phyloP scores from a whole-genome alignment of 2,329 filamentous ascomycete species.

The Sclerotinia sclerotiorum region DNA sequence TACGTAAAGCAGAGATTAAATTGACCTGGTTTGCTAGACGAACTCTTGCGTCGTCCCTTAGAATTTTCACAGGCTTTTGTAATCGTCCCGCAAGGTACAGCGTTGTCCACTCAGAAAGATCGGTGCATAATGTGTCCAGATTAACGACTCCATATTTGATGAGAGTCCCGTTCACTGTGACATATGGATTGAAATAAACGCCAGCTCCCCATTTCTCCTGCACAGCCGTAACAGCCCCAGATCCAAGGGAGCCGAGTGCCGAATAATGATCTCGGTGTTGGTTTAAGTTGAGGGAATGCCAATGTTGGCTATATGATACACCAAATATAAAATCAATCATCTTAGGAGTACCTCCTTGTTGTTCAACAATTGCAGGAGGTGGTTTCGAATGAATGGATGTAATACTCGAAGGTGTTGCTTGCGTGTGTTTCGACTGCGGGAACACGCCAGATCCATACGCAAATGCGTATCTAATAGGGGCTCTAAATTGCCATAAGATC shows the following conservation, averaged over 20 bases:
- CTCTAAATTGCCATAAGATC: conserved; percentile 86
- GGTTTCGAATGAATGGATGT: conserved; percentile 75
- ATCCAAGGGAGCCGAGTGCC: conserved; percentile 76
- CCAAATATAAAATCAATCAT: conserved; percentile 99
- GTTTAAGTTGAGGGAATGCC: conserved; percentile 88
- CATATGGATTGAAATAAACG: conserved; percentile 95
- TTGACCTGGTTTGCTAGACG: conserved; percentile 96
- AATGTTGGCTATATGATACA: conserved; percentile 91
- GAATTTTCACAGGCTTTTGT: conserved; percentile 97
- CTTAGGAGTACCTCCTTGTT: conserved; percentile 84
- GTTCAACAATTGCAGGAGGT: conserved; percentile 75
- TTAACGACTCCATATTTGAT: conserved; percentile 99
- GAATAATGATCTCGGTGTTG: conserved; percentile 95
- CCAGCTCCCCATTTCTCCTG: conserved; percentile 90
- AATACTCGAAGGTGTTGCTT: conserved; percentile 53
- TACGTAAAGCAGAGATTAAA: conserved; percentile 84
- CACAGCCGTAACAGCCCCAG: conserved; percentile 77
- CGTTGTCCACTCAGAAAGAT: conserved; percentile 89
- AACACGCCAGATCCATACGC: conserved; percentile 98
- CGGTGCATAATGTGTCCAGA: conserved; percentile 80
- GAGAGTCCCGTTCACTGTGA: conserved; percentile 90
- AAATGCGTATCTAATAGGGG: conserved; percentile 93
- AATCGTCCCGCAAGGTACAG: conserved; percentile 94
- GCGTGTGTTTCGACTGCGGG: conserved; percentile 62
- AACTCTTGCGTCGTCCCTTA: conserved; percentile 88